Evolutionary conservation across 495 filamentous ascomycete genomes (phyloP), one percentile per base, ranked within the genome.

Genomic region (Xylaria telfairii): DNA sequence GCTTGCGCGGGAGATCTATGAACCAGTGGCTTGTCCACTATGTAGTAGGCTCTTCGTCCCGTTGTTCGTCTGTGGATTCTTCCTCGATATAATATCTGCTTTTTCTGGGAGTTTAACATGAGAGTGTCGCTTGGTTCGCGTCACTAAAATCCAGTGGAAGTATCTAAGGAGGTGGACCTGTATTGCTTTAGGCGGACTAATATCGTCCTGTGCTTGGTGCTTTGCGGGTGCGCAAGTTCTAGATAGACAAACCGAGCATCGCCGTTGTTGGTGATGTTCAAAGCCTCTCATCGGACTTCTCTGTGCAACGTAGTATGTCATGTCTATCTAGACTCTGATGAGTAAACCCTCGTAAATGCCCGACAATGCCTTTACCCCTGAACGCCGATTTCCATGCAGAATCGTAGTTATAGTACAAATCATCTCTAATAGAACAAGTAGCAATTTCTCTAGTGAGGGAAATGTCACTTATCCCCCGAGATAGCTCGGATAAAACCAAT

Each of bases 401-500:
- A 28, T 70, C 63, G 54, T 61, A 56, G 54, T 1, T 61, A 37
- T 64, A 24, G 32, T 54, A 65, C 39, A 37, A n/a, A 37, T 42
- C 32, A 59, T 26, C 6, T 46, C 26, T 47, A 47, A 46, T n/a
- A 47, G 19, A 17, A 57, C 19, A 19, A 21, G 21, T 7, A 47
- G 59, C 54, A 19, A n/a, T 39, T 61, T 66, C 26, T 57, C 26
- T 57, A 13, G 12, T 21, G 2, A 1, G 26, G 15, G 30, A 60
- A 47, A n/a, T 37, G 7, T 77, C 56, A 77, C 64, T 71, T 76
- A 30, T 78, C 75, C 1, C 72, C 81, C 3, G 80, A 80, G 26
- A 86, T 73, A 67, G 67, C 78, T 68, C 79, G 79, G 30, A 84
- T 79, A 37, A 83, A 70, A 10, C 83, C 84, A 9, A 85, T 79